These are phyloP conservation scores for Fusarium albidum DNA, from an alignment of 2,329 filamentous ascomycete species.

Conservation along the genomic window DNA sequence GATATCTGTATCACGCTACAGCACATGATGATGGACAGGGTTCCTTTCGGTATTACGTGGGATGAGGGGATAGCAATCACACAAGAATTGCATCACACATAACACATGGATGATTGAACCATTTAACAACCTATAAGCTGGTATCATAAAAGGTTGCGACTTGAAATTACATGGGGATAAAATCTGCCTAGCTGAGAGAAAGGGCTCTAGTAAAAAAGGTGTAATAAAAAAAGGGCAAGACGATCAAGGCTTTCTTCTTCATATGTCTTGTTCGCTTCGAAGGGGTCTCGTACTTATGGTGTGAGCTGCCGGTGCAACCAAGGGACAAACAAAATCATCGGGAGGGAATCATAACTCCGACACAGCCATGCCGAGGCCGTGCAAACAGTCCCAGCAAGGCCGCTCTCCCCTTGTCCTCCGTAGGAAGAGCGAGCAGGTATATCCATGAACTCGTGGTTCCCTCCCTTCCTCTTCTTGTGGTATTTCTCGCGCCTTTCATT, in stretches of 20 bases:
- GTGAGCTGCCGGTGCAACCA: constrained; percentile 35
- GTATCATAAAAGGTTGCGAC: constrained; percentile 55
- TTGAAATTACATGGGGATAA: constrained; percentile 57
- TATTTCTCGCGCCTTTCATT: constrained; percentile 44
- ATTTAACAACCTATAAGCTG: constrained; percentile 42
- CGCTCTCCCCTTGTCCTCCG: constrained; percentile 17
- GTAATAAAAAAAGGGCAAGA: constrained; percentile 48
- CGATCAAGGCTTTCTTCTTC: constrained; percentile 47
- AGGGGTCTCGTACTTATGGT: constrained; percentile 31
- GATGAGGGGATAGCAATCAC: no score
- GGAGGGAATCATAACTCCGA: constrained; percentile 40
- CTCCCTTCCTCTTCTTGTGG: constrained; percentile 37
- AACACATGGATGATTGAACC: constrained; percentile 23
- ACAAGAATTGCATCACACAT: constrained; percentile 4
- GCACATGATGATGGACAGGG: constrained; percentile 2
- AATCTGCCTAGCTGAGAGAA: constrained; percentile 47
- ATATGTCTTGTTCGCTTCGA: constrained; percentile 39
- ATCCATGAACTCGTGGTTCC: constrained; percentile 41
- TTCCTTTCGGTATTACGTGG: not conserved
- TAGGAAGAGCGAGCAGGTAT: constrained; percentile 38
- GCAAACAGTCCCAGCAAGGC: constrained; percentile 28
- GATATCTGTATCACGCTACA: constrained; percentile 6
- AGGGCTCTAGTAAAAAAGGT: constrained; percentile 44
- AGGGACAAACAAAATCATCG: constrained; percentile 36
- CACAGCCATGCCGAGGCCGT: constrained; percentile 35